phyloP scores from a whole-genome alignment of 495 filamentous ascomycete genomes.

The Podospora appendiculata region DNA sequence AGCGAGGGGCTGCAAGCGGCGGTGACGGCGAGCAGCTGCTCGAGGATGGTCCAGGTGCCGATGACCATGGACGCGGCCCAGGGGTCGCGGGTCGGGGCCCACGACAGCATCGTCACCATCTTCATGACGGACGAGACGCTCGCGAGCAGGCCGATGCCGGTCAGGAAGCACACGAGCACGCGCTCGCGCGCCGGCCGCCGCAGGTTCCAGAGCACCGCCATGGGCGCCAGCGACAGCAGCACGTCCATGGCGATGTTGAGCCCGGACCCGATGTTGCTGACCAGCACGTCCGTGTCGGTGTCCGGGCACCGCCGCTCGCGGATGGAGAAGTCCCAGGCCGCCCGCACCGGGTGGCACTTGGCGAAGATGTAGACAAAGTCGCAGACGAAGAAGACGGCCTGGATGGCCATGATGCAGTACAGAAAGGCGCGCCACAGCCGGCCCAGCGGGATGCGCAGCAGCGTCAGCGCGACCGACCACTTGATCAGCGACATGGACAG shows the following conservation, averaged over 20 bases:
- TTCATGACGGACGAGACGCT: conserved; percentile 10
- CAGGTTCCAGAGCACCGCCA: conserved; percentile 11
- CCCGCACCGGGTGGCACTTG: conserved; percentile 10
- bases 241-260: conserved; percentile 15
- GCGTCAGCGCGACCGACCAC: conserved; percentile 9
- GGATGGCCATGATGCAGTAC: conserved; percentile 1
- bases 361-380: conserved; percentile 9
- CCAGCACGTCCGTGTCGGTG: conserved; percentile 1
- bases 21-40: conserved; percentile 12
- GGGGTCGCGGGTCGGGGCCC: conserved; percentile 1
- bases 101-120: conserved; percentile 4
- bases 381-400: conserved; percentile 4
- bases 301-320: not conserved
- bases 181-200: conserved; percentile 12
- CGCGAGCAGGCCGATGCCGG: conserved; percentile 12
- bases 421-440: conserved; percentile 1
- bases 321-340: conserved; percentile 10
- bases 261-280: conserved; percentile 5
- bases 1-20: conserved; percentile 17
- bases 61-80: conserved; percentile 10
- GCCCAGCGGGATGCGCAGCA: conserved; percentile 9
- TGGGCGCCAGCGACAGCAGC: conserved; percentile 9
- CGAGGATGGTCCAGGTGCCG: conserved; percentile 11
- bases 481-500: conserved; percentile 16
- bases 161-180: conserved; percentile 15